Evolutionary conservation across 148 eudicot genomes (phyloP), one percentile per base, ranked within the genome.

Genomic region (Fagopyrum tataricum): DNA sequence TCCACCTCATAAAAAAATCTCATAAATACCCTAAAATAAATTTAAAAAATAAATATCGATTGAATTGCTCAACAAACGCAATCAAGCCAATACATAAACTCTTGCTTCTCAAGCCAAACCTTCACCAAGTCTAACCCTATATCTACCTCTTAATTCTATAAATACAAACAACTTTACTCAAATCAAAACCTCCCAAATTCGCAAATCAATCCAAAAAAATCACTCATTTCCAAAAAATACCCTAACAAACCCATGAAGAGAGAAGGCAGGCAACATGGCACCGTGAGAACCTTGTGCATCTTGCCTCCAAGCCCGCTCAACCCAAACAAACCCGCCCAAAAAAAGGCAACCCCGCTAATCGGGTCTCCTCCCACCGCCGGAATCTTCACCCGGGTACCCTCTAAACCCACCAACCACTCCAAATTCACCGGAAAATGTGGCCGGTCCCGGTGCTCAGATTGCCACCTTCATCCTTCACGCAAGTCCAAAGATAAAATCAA

Each of bases 361-460:
- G 76, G 75, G 7, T 70, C 87, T 0, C 81, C 89, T 0, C 87
- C 88, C 0, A 85, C 90, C 0, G 89, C 89, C 7, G 98, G 96
- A 5, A 2, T 83, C n/a, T 93, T 90, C 78, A 74, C 87, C 52
- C 80, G 77, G 75, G 89, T 89, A 41, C 37, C 91, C 0, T 1
- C 81, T 14, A 89, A 91, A 76, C 98, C 98, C 40, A 90, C 86
- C 6, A 93, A 87, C 75, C 94, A 91, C 76, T 93, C 98, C 55
- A 89, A 91, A 78, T 89, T 85, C 76, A 89, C 98, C 1, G 89
- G 96, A 4, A 86, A 86, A 72, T 90, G 88, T n/a, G 81, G 79
- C 31, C 78, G 80, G 10, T 74, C 84, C 56, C 74, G 71, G 31
- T 87, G 92, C 76, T 0, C 43, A 13, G 76, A n/a, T 0, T 90